Evolutionary conservation across 1,284 basidiomycete genomes (phyloP).

Genomic region (Ceratobasidium sp.): DNA sequence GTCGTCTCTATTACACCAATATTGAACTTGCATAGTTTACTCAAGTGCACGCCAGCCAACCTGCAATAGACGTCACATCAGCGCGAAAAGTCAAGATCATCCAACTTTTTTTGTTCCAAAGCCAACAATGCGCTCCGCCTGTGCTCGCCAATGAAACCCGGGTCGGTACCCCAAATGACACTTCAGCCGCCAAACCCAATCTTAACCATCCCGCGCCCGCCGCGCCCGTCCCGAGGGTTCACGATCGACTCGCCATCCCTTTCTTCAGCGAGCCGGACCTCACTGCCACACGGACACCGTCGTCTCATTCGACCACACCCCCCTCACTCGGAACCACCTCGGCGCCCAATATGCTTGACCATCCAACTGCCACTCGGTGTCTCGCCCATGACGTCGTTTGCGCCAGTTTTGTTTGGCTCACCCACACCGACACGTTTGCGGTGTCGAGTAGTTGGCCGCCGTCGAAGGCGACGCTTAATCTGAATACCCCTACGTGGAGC

Average conservation of each 20-base stretch:
- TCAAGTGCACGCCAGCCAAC: constrained; percentile 22
- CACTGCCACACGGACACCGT: constrained; percentile 5
- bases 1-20: too few species aligned
- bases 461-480: constrained; percentile 28
- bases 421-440: background rate
- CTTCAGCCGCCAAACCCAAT: constrained; percentile 23
- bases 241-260: constrained; percentile 19
- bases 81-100: constrained; percentile 54
- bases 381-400: background rate
- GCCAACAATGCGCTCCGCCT: constrained; percentile 77
- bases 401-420: background rate
- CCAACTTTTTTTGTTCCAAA: constrained; percentile 67
- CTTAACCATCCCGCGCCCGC: background rate
- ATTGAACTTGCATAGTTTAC: constrained; percentile 15
- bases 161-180: background rate
- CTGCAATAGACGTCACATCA: constrained; percentile 24
- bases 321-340: constrained; percentile 5
- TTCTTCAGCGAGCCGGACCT: constrained; percentile 7
- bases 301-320: constrained; percentile 2
- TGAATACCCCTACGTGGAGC: constrained; percentile 19
- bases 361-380: constrained; percentile 25
- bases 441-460: constrained; percentile 13
- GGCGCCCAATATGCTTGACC: background rate
- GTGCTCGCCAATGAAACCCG: constrained; percentile 17
- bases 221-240: background rate